These are phyloP conservation scores for Candida corydali DNA, from an alignment of 805 yeast genomes.

Conservation along the genomic window DNA sequence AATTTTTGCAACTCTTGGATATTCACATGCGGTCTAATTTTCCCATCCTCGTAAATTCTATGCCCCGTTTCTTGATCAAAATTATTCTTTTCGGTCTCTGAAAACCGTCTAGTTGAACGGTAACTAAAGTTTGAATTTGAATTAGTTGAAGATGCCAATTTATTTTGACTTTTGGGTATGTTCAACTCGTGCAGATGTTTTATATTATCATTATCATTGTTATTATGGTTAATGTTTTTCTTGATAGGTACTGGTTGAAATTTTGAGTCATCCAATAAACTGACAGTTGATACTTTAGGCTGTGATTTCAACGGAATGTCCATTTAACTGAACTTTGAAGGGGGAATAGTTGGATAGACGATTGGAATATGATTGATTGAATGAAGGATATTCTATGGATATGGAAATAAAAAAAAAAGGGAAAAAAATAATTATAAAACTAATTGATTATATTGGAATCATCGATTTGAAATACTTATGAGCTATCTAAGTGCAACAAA, in stretches of 20 bases:
- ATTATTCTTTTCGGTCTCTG: conserved; percentile 61
- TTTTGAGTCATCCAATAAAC: conserved; percentile 20
- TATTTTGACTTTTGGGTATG: neutral
- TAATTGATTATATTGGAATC: no score
- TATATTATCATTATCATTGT: no score
- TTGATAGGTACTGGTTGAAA: conserved; percentile 10
- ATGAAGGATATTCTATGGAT: no score
- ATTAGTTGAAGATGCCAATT: neutral
- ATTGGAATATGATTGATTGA: neutral
- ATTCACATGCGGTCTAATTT: conserved; percentile 39
- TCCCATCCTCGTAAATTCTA: conserved; percentile 50
- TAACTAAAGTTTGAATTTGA: conserved; percentile 10
- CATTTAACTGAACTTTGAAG: conserved; percentile 14
- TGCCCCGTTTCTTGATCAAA: conserved; percentile 54
- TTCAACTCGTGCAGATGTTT: neutral
- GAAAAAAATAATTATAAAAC: no score
- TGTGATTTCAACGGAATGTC: conserved; percentile 38
- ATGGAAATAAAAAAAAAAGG: no score
- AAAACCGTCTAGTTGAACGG: conserved; percentile 50
- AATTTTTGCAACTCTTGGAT: neutral
- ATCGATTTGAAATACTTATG: no score
- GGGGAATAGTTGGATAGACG: conserved; percentile 1
- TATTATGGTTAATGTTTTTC: no score
- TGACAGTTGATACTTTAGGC: conserved; percentile 36
- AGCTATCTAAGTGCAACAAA: no score